Base-by-base conservation (phyloP, 2,329 filamentous ascomycete species). In the Clarireedia monteithiana region DNA sequence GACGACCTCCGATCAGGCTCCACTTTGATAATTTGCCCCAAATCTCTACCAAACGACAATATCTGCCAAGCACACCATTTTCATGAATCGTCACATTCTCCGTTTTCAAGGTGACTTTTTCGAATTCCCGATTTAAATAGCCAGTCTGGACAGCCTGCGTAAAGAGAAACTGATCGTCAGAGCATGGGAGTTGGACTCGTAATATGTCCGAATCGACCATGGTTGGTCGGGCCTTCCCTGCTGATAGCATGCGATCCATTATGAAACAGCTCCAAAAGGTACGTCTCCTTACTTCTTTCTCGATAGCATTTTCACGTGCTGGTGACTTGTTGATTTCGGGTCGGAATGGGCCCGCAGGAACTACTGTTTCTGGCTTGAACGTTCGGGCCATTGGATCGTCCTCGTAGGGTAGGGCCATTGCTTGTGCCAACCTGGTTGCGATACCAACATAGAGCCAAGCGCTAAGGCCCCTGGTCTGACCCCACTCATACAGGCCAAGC, bases 261-360 rank as follows among this genome's bases (percentile, higher is more conserved):
- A 89, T 83, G 57, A 87, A 83, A 64, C 85, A 88, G 62, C 85
- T 88, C 74, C 86, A 89, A 74, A 89, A 86, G 0, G 86, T 88
- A 6, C 87, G 79, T 26, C 86, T 76, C 58, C 78, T 75, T 12
- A 85, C 78, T 67, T 90, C 86, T 56, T 81, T 81, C 38, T 79
- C 73, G 23, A 85, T 79, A 48, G 80, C 77, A 15, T 73, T 69
- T 36, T 67, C 70, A 15, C 70, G 68, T 53, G 50, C 49, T 39
- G 50, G 49, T 20, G 34, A 38, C 24, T 48, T 53, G 26, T 60
- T 53, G 48, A 53, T 44, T 39, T 53, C 55, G 6, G 49, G 36
- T 20, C 55, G 24, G 24, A 45, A 61, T 69, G 57, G 47, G 59
- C 58, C 73, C 62, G 44, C 38, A 24, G 51, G 56, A 34, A 67